Evolutionary conservation across 2,329 filamentous ascomycete genomes (phyloP).

Genomic region (Zymoseptoria tritici): DNA sequence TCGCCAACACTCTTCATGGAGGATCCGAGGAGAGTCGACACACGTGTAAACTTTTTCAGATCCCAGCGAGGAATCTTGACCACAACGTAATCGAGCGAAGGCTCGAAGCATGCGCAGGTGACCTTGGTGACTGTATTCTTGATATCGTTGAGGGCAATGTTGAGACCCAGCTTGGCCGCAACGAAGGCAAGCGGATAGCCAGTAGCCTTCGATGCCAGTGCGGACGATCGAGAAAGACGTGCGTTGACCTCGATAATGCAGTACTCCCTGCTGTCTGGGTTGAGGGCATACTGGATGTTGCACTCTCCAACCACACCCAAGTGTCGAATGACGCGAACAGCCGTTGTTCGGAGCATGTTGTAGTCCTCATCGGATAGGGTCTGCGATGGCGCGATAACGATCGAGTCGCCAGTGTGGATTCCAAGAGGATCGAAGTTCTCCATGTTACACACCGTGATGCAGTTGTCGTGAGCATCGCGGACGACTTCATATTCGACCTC

Average conservation of each 20-base stretch:
- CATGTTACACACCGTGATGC: conserved; percentile 99
- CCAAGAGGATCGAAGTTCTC: conserved; percentile 98
- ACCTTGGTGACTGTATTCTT: conserved; percentile 92
- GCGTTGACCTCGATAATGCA: conserved; percentile 99
- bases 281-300: conserved; percentile 97
- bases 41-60: conserved; percentile 95
- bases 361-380: conserved; percentile 97
- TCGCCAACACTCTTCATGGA: conserved; percentile 99
- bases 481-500: conserved; percentile 99
- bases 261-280: conserved; percentile 91
- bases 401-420: conserved; percentile 96
- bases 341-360: conserved; percentile 96
- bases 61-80: conserved; percentile 99
- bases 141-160: conserved; percentile 93
- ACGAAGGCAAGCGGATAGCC: conserved; percentile 95
- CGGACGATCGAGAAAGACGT: conserved; percentile 88
- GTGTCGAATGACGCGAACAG: conserved; percentile 94
- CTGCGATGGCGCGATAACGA: conserved; percentile 94
- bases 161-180: conserved; percentile 89
- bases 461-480: conserved; percentile 91
- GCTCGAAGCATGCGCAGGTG: conserved; percentile 96
- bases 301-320: conserved; percentile 96
- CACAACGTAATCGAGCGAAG: conserved; percentile 93
- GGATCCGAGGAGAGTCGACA: conserved; percentile 90
- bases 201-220: conserved; percentile 91